Evolutionary conservation across 495 filamentous ascomycete genomes (phyloP).

Genomic region (Pyrenopolyporus hunteri): DNA sequence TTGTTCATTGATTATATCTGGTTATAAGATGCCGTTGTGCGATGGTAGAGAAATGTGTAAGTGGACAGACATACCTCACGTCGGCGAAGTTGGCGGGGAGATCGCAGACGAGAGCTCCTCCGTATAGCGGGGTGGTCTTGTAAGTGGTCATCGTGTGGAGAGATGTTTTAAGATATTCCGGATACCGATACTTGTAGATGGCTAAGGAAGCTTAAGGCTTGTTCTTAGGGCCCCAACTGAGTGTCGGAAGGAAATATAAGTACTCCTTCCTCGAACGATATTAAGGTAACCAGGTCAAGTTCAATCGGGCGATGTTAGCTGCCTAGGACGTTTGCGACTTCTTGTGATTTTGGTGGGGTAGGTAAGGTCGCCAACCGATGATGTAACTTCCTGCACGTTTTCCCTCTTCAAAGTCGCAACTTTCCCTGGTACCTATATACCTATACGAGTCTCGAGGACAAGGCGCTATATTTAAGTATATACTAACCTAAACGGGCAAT

Average conservation of each 20-base stretch:
- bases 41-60: background rate
- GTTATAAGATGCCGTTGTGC: background rate
- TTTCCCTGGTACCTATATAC: too few species aligned
- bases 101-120: conserved; percentile 76
- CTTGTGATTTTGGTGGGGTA: background rate
- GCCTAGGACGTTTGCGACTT: background rate
- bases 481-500: too few species aligned
- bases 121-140: conserved; percentile 71
- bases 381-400: conserved; percentile 26
- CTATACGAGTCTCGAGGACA: too few species aligned
- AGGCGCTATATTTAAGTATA: too few species aligned
- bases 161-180: background rate
- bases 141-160: conserved; percentile 49
- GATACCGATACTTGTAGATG: too few species aligned
- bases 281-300: conserved; percentile 7
- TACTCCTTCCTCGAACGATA: background rate
- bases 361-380: conserved; percentile 28
- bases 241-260: too few species aligned
- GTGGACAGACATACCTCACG: conserved; percentile 68
- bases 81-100: conserved; percentile 78
- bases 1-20: background rate
- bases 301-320: conserved; percentile 6
- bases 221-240: too few species aligned
- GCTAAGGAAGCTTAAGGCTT: too few species aligned
- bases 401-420: background rate